Conservation (phyloP, 2,329 filamentous ascomycete genomes). For the Monilinia vaccinii-corymbosi region DNA sequence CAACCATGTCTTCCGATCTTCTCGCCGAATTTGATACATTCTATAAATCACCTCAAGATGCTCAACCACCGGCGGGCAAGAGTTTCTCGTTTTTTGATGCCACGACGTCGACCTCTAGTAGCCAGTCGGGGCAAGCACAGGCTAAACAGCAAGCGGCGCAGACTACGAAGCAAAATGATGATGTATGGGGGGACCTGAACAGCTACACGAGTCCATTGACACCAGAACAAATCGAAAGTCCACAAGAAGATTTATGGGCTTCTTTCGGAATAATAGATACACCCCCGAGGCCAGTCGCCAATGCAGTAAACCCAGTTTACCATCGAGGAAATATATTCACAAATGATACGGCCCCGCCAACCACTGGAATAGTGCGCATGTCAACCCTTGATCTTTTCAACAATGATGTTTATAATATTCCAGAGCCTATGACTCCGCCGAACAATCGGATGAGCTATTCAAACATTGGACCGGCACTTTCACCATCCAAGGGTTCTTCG, state of each 20-base stretch:
- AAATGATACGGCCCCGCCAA: conserved; percentile 8
- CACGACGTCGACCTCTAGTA: conserved; percentile 6
- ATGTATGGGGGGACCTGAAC: conserved; percentile 21
- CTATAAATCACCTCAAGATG: conserved; percentile 31
- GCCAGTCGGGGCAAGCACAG: conserved; percentile 15
- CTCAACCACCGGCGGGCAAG: conserved; percentile 22
- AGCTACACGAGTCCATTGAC: conserved; percentile 15
- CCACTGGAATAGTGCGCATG: conserved; percentile 17
- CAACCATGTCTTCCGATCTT: conserved; percentile 54
- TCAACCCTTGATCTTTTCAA: conserved; percentile 25
- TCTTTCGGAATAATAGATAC: conserved; percentile 19
- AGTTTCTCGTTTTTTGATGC: conserved; percentile 19
- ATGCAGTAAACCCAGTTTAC: conserved; percentile 12
- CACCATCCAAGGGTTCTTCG: conserved; percentile 14
- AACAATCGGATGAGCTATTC: conserved; percentile 6
- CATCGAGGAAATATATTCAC: conserved; percentile 6
- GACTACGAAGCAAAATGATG: conserved; percentile 13
- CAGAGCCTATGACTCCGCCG: conserved; percentile 1
- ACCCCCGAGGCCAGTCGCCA: conserved; percentile 9
- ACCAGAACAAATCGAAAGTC: conserved; percentile 1
- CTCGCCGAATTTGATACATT: conserved; percentile 53
- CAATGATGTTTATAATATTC: conserved; percentile 14
- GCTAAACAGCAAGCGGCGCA: neutral
- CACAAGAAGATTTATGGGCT: conserved; percentile 26
- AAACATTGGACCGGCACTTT: neutral